Evolutionary conservation across 2,329 filamentous ascomycete genomes (phyloP).

Genomic region (Verruconis gallopava): DNA sequence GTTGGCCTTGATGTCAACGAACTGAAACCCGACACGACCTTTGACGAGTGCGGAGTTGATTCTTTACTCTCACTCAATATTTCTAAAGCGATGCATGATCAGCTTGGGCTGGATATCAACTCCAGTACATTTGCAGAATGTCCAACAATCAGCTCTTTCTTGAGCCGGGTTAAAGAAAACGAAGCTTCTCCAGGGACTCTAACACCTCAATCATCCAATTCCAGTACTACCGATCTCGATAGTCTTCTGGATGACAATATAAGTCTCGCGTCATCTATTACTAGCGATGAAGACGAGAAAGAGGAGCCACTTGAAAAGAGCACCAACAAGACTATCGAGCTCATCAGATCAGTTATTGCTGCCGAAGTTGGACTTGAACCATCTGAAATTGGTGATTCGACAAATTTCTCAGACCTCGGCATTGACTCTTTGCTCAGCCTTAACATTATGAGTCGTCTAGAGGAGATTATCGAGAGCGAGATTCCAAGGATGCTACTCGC

Average conservation of each 20-base stretch:
- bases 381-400: constrained; percentile 15
- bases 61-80: neutral
- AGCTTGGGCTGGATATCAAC: neutral
- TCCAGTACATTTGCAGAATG: neutral
- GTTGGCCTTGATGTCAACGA: neutral
- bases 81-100: neutral
- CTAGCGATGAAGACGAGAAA: too few species aligned
- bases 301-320: too few species aligned
- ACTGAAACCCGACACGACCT: neutral
- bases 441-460: constrained; percentile 16
- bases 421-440: constrained; percentile 19
- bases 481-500: constrained; percentile 13
- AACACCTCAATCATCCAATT: too few species aligned
- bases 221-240: too few species aligned
- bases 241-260: too few species aligned
- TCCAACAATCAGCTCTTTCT: too few species aligned
- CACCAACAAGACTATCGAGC: too few species aligned
- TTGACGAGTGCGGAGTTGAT: neutral
- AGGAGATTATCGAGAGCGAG: neutral
- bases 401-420: constrained; percentile 17
- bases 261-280: too few species aligned
- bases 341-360: constrained; percentile 14
- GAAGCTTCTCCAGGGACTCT: too few species aligned
- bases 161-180: too few species aligned
- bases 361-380: constrained; percentile 15